Conservation (phyloP, 2,329 filamentous ascomycete species). For the Acephala macrosclerotiorum region DNA sequence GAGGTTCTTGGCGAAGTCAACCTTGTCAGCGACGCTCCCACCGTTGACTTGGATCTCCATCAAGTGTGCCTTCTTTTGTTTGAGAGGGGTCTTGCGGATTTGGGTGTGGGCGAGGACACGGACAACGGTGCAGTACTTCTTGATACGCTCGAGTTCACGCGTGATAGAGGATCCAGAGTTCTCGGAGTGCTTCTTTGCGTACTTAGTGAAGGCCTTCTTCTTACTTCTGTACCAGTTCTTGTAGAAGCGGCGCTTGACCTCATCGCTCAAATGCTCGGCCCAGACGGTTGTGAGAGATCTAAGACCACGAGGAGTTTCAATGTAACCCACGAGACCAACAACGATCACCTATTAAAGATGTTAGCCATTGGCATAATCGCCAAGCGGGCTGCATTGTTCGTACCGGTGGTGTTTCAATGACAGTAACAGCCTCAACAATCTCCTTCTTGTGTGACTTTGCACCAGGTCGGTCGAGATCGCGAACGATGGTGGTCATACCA, state of each 20-base stretch:
- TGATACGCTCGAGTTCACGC: conserved; percentile 99
- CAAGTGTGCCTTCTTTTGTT: conserved; percentile 99
- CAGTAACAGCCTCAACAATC: conserved; percentile 85
- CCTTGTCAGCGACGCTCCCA: conserved; percentile 94
- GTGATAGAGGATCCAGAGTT: conserved; percentile 88
- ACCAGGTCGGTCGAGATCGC: conserved; percentile 93
- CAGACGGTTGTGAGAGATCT: conserved; percentile 99
- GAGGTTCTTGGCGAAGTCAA: conserved; percentile 90
- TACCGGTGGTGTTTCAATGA: conserved; percentile 96
- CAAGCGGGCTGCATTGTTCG: conserved; percentile 84
- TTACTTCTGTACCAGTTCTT: conserved; percentile 99
- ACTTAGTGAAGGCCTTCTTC: conserved; percentile 99
- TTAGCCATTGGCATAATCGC: conserved; percentile 75
- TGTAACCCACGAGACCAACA: conserved; percentile 99
- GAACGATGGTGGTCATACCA: conserved; percentile 99
- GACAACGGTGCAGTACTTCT: conserved; percentile 99
- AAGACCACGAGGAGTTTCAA: conserved; percentile 99
- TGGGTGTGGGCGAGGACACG: conserved; percentile 99
- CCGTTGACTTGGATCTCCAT: conserved; percentile 99
- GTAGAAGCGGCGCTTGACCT: conserved; percentile 99
- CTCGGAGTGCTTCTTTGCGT: conserved; percentile 99
- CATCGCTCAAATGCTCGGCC: conserved; percentile 99
- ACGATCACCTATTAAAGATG: conserved; percentile 89
- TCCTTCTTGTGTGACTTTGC: conserved; percentile 99
- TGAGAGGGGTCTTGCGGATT: conserved; percentile 98